Evolutionary conservation across 208 protist species (phyloP), one percentile per base, ranked within the genome.

Genomic region (Leishmania gerbilli): DNA sequence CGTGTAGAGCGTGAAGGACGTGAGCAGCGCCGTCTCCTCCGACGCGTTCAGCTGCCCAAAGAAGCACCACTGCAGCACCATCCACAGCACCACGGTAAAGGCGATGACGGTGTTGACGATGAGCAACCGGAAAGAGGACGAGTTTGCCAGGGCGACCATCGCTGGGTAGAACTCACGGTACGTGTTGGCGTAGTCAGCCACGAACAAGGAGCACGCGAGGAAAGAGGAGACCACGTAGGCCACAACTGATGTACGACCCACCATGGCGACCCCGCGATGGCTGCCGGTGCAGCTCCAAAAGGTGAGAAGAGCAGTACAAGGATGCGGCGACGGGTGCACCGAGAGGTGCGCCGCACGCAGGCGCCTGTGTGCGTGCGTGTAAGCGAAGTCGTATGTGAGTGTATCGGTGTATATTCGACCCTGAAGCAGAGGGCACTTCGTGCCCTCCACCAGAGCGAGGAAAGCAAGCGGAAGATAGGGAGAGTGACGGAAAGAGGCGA

Each of bases 111-210:
- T 55, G 77, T 94, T 95, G 17, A 89, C 83, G 17, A 85, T 71
- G 21, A 93, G 53, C 69, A 95, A n/a, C 47, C 78, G 80, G 72
- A 96, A 97, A 7, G 88, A 34, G 37, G 88, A 83, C 34, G 91
- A 95, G 82, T 92, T 95, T 8, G 89, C 89, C 67, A 97, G 77
- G 31, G 88, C 88, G 13, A 96, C 86, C 42, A 92, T 86, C 45
- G 79, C 86, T 17, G 91, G 82, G 79, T 92, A 97, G 58, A 93
- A 88, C 13, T 93, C 92, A 17, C 82, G 78, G 79, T 96, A 92
- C 40, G 82, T 87, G 82, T 80, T 89, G n/a, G 83, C 87, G 76
- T 89, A 92, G 80, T 96, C 92, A 2, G 87, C 72, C 1, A 95
- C 51, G 68, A 94, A 91, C 27, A 93, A 34, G 1, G 71, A 4